A percentile compares a stretch with the other conserved stretches of the same genome.
Evolutionary conservation across 176 grass and related monocot species (phyloP).

Genomic region (Metroxylon sagu): DNA sequence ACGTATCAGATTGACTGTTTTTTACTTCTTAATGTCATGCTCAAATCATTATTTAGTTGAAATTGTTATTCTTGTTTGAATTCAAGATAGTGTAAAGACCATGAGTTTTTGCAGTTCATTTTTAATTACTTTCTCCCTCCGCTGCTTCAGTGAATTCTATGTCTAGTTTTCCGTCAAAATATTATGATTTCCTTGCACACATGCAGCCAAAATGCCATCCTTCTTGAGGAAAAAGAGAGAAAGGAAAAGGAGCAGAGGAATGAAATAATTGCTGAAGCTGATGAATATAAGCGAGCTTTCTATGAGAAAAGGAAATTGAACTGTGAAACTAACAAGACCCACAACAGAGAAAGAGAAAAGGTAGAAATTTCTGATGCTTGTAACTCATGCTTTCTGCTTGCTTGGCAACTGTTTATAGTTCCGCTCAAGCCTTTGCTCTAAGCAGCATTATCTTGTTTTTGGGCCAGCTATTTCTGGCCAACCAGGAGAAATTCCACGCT

Average conservation of each 20-base stretch:
- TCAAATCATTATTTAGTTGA: no score
- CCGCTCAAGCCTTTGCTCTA: neutral
- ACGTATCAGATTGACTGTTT: no score
- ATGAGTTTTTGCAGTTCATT: no score
- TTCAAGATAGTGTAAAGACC: no score
- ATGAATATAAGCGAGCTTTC: conserved; percentile 11
- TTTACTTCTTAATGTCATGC: no score
- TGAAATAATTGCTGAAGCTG: conserved; percentile 18
- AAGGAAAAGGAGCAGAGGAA: conserved; percentile 8
- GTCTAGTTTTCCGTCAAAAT: no score
- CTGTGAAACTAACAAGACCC: conserved; percentile 14
- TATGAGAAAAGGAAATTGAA: conserved; percentile 19
- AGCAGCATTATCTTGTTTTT: neutral
- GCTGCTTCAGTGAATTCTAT: no score
- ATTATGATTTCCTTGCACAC: no score
- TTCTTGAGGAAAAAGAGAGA: conserved; percentile 13
- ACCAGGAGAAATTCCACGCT: conserved; percentile 19
- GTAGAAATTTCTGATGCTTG: neutral
- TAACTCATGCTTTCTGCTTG: neutral
- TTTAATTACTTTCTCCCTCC: no score
- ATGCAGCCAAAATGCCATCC: conserved; percentile 7
- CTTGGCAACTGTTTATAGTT: neutral
- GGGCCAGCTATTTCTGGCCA: conserved; percentile 11
- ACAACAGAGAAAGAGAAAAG: conserved; percentile 17
- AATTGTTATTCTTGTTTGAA: no score